Conservation (phyloP, 495 filamentous ascomycete species). For the Talaromyces liani region DNA sequence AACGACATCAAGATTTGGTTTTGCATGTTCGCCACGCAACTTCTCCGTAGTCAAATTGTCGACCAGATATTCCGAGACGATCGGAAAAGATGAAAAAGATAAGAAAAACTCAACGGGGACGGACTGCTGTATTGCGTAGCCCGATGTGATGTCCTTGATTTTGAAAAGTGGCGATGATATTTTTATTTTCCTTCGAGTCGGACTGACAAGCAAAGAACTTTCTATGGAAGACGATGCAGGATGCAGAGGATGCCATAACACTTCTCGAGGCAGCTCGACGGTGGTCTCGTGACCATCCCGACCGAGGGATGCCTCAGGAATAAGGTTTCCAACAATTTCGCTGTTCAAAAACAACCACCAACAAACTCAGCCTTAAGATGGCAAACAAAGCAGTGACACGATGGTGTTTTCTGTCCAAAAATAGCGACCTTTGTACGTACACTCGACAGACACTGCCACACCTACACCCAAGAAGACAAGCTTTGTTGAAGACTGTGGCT, state of each 20-base stretch:
- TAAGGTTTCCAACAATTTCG: background rate
- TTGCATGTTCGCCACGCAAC: too few relatives aligned
- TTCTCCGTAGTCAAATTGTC: background rate
- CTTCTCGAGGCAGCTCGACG: background rate
- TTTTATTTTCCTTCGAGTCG: background rate
- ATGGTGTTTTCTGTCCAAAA: too few relatives aligned
- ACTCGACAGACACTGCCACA: background rate
- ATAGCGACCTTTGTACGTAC: too few relatives aligned
- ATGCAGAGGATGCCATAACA: background rate
- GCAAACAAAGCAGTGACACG: background rate
- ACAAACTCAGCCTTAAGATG: background rate
- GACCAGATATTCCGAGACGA: background rate
- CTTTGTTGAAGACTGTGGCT: background rate
- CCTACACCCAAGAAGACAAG: background rate
- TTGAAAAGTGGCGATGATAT: background rate
- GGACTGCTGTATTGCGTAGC: background rate
- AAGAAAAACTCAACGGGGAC: background rate
- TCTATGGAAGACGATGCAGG: background rate
- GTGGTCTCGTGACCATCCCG: background rate
- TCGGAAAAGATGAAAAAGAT: background rate
- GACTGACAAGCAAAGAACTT: background rate
- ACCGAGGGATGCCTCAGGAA: background rate
- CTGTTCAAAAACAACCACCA: background rate
- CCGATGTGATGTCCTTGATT: background rate
- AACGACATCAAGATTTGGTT: background rate